Evolutionary conservation across 2,329 filamentous ascomycete genomes (phyloP).

Genomic region (Fusarium cyanostomum): DNA sequence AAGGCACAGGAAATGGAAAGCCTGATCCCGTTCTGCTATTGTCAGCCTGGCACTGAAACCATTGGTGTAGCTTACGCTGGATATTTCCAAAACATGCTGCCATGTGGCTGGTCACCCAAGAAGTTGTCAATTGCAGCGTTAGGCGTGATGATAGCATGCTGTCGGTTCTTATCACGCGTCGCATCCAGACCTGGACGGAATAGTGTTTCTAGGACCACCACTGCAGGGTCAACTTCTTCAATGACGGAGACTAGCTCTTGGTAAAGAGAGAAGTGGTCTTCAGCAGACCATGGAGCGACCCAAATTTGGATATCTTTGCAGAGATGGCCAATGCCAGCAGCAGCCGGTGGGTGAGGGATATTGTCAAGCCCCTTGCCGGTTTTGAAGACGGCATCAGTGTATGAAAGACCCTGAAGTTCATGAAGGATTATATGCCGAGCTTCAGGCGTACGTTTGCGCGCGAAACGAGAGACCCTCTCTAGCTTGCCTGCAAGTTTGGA

Average conservation of each 20-base stretch:
- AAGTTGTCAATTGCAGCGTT: constrained; percentile 51
- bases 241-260: constrained; percentile 40
- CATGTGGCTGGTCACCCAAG: constrained; percentile 19
- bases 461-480: constrained; percentile 16
- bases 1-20: constrained; percentile 57
- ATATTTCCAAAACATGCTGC: constrained; percentile 37
- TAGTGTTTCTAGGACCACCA: constrained; percentile 48
- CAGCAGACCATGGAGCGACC: constrained; percentile 44
- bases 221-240: constrained; percentile 44
- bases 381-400: constrained; percentile 10
- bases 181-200: constrained; percentile 44
- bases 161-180: constrained; percentile 35
- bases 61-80: constrained; percentile 18
- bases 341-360: constrained; percentile 34
- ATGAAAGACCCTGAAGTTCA: constrained; percentile 35
- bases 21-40: constrained; percentile 52
- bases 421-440: constrained; percentile 43
- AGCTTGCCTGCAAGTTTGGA: constrained; percentile 22
- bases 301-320: constrained; percentile 33
- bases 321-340: constrained; percentile 27
- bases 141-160: constrained; percentile 53
- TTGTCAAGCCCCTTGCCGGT: constrained; percentile 22
- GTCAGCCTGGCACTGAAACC: not conserved
- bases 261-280: constrained; percentile 45
- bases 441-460: constrained; percentile 13